Percentiles rank a stretch among this genome's conserved stretches.
phyloP scores from a whole-genome alignment of 140 eudicot species.

The Flaveria floridana region DNA sequence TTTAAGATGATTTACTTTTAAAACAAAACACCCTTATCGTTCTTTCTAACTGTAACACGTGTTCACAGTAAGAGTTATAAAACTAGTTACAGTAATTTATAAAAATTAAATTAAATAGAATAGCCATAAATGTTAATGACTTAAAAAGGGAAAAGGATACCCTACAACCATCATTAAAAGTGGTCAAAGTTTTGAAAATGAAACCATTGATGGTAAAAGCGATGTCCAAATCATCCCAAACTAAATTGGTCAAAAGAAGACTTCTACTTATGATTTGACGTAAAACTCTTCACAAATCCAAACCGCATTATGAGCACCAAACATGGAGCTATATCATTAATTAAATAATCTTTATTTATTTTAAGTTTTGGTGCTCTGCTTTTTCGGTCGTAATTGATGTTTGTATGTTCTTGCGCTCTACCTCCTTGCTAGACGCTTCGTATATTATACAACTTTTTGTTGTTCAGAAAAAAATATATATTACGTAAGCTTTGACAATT shows the following conservation, averaged over 20 bases:
- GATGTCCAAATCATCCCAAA: constrained; percentile 26
- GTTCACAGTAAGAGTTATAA: neutral
- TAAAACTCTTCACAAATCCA: constrained; percentile 28
- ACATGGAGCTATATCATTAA: constrained; percentile 18
- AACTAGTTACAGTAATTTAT: neutral
- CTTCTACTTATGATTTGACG: constrained; percentile 33
- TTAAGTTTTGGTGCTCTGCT: no score
- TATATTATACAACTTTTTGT: no score
- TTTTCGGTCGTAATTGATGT: neutral
- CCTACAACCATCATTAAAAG: constrained; percentile 29
- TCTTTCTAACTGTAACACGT: no score
- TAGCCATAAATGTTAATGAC: constrained; percentile 2
- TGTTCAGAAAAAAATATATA: no score
- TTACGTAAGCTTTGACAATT: no score
- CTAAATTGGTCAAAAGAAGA: constrained; percentile 29
- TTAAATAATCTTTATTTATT: no score
- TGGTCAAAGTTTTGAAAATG: constrained; percentile 38
- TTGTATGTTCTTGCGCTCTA: neutral
- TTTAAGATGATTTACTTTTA: no score
- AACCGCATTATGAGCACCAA: constrained; percentile 28
- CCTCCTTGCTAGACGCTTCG: no score
- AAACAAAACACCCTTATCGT: no score
- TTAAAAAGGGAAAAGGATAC: constrained; percentile 8
- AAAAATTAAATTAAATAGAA: neutral
- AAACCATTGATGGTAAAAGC: constrained; percentile 10